phyloP scores from a whole-genome alignment of 129 eudicot species.

The Solidago caesia region DNA sequence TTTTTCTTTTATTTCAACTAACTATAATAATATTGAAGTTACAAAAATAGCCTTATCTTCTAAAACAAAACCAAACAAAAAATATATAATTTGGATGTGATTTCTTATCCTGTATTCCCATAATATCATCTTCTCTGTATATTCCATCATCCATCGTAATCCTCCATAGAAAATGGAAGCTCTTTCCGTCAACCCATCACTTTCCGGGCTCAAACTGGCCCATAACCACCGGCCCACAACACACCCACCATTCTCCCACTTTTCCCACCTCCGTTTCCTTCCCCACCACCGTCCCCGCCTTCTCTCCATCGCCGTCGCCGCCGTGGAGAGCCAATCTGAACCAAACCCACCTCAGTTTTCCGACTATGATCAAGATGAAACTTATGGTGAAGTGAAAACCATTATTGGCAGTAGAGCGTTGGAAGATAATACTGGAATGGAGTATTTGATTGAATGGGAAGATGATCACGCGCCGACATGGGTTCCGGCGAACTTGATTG shows the following conservation, averaged over 20 bases:
- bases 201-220: conserved; percentile 54
- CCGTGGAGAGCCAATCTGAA: conserved; percentile 47
- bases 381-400: conserved; percentile 73
- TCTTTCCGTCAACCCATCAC: conserved; percentile 43
- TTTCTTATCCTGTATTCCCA: conserved; percentile 50
- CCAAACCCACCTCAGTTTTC: conserved; percentile 40
- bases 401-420: conserved; percentile 84
- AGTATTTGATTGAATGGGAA: conserved; percentile 84
- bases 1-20: neutral
- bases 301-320: conserved; percentile 43
- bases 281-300: conserved; percentile 22
- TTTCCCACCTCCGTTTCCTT: conserved; percentile 26
- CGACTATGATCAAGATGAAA: conserved; percentile 64
- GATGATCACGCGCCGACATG: conserved; percentile 94
- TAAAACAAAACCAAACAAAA: conserved; percentile 18
- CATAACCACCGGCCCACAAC: conserved; percentile 37
- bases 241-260: conserved; percentile 27
- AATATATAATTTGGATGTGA: conserved; percentile 30
- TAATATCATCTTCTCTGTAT: conserved; percentile 18
- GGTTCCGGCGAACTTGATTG: conserved; percentile 72
- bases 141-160: neutral
- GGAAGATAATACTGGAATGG: conserved; percentile 53
- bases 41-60: conserved; percentile 22
- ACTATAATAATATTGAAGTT: neutral
- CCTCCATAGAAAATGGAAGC: conserved; percentile 41